A percentile compares a stretch with the other conserved stretches of the same genome.
Conservation (phyloP, 2,329 filamentous ascomycete species). For the Ophiosphaerella korrae region DNA sequence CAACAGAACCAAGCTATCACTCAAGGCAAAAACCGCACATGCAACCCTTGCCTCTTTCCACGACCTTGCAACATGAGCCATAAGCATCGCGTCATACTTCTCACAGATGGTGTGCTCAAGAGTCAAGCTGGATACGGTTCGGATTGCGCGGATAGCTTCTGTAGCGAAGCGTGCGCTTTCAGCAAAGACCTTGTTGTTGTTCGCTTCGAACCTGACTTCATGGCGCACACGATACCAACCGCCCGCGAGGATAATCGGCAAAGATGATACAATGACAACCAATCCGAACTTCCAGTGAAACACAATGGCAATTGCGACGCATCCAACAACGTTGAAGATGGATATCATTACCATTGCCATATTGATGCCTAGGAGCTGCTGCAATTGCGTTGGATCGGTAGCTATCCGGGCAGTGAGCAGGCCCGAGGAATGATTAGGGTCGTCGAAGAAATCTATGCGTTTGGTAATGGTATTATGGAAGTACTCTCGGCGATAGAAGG, state of each 20-base stretch:
- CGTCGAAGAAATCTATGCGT: constrained; percentile 90
- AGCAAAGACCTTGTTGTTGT: constrained; percentile 74
- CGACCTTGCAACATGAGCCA: constrained; percentile 68
- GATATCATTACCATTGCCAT: constrained; percentile 81
- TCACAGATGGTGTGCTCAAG: constrained; percentile 78
- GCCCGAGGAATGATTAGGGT: constrained; percentile 83
- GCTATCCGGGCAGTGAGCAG: constrained; percentile 70
- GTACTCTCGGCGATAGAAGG: constrained; percentile 78
- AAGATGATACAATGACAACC: constrained; percentile 66
- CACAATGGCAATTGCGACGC: constrained; percentile 68
- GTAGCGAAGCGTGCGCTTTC: constrained; percentile 85
- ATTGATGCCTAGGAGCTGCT: constrained; percentile 33
- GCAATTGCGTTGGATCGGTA: constrained; percentile 30
- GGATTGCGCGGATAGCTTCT: constrained; percentile 88
- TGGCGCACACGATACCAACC: constrained; percentile 77
- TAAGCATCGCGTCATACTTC: constrained; percentile 73
- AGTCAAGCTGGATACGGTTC: constrained; percentile 90
- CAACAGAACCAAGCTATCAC: constrained; percentile 68
- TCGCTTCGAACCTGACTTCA: constrained; percentile 29
- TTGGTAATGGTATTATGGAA: constrained; percentile 88
- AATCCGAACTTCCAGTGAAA: constrained; percentile 87
- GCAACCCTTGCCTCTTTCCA: constrained; percentile 66
- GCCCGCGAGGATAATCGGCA: constrained; percentile 77
- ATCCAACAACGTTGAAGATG: constrained; percentile 74
- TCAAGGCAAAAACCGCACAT: constrained; percentile 26